phyloP scores from a whole-genome alignment of 352 stramenopile species.

The Aphanomyces invadans region DNA sequence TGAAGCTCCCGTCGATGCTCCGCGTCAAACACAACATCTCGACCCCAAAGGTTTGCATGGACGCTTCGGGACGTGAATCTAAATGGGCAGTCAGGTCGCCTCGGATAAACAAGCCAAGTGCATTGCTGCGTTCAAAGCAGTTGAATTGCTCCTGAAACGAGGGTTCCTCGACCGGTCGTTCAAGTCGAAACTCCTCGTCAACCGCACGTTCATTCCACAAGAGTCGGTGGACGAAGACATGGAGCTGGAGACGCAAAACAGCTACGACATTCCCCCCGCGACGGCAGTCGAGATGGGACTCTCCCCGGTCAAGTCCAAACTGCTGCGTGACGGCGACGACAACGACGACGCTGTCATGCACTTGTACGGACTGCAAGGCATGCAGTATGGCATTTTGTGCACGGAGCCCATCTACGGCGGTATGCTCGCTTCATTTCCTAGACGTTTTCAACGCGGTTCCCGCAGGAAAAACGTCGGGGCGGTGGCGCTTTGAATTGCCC shows the following conservation, averaged over 20 bases:
- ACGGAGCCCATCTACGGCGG: slow-evolving; percentile 56
- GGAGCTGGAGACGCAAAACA: slow-evolving; percentile 73
- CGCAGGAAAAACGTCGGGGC: slow-evolving; percentile 68
- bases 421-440: neutral
- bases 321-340: slow-evolving; percentile 8
- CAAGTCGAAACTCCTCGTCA: slow-evolving; percentile 54
- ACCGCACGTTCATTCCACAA: slow-evolving; percentile 26
- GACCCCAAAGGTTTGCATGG: slow-evolving; percentile 35
- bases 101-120: slow-evolving; percentile 59
- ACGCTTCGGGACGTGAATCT: neutral
- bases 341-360: slow-evolving; percentile 51
- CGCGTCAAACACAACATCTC: slow-evolving; percentile 54
- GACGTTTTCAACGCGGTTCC: neutral
- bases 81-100: slow-evolving; percentile 28
- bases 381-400: slow-evolving; percentile 64
- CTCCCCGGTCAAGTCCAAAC: slow-evolving; percentile 47
- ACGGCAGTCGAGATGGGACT: slow-evolving; percentile 65
- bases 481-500: slow-evolving; percentile 77
- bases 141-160: slow-evolving; percentile 59
- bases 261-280: slow-evolving; percentile 76
- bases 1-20: slow-evolving; percentile 50
- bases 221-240: slow-evolving; percentile 12
- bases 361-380: slow-evolving; percentile 63
- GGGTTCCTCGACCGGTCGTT: slow-evolving; percentile 64
- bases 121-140: slow-evolving; percentile 77